Base-by-base conservation (phyloP, 1,139 yeast genomes). In the Pichia sp. region DNA sequence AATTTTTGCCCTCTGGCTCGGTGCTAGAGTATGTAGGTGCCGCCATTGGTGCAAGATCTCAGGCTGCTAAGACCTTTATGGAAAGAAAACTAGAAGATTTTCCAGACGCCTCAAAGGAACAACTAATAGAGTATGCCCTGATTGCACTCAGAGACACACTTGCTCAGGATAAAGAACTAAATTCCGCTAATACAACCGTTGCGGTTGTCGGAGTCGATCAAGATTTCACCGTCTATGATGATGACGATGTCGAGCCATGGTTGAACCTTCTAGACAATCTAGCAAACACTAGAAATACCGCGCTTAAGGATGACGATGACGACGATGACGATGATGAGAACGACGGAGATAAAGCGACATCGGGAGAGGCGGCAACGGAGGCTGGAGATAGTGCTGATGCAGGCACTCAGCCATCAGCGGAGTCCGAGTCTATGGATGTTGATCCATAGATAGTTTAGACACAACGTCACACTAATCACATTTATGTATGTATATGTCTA, bases 21-120 rank as follows among this genome's bases (percentile, higher is more conserved):
- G 95, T 87, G 29, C 77, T 90, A 67, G 98, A 93, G 70, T 88
- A 92, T 69, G 82, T 78, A 63, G 99, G 97, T 44, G 87, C 97
- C 10, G 96, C 99, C 46, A 90, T 93, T 68, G 99, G 99, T 50
- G 99, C 99, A 15, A 82, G 99, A 68, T 90, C 98, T 1, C 99
- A 93, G 74, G 98, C 98, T 49, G 97, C 97, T 15, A 82, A 96
- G 74, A 93, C 99, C 2, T 93, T 90, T 66, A 75, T 95, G 68
- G 99, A 93, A 72, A 84, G 97, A 69, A 85, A 85, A 59, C 78
- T 85, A 68, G 90, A 87, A 40, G 75, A 77, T 45, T 87, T 89
- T 64, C 76, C 83, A 42, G 74, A 75, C 53, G 80, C 85, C 8
- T 70, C 80, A 11, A 76, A 85, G 53, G 95, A 90, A 64, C 84